Evolutionary conservation across 23 red algal species (phyloP), one percentile per base, ranked within the genome.

Genomic region (Gracilariopsis chorda): DNA sequence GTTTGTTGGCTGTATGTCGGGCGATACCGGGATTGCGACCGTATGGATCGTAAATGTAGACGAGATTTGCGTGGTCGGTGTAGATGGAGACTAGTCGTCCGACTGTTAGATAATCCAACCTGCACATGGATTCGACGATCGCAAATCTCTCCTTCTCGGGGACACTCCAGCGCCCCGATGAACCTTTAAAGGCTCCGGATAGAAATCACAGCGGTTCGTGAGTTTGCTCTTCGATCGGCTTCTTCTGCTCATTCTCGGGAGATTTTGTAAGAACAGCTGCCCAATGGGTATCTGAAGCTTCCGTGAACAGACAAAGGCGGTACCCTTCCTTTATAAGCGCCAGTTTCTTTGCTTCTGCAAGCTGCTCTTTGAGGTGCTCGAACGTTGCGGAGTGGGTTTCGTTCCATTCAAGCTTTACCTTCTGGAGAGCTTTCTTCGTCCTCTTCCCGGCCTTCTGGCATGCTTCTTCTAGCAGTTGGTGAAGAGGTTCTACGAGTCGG

Each of bases 11-110:
- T 48, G 60, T 45, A 46, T 88, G 51, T 53, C 55, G 8, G 23
- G 27, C 60, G 4, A 88, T 57, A 53, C 7, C 21, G 29, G 43
- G 13, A 41, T 88, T 77, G 30, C 37, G 13, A 7, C 21, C 68
- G 19, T 59, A 49, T 20, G 84, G 84, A 34, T 88, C 55, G 51
- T 67, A 88, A 24, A 76, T 77, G 48, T 59, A 77, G 13, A 75
- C 68, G 24, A 88, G 36, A 23, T 88, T 88, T 20, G 53, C 60
- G 67, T 77, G 84, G 51, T 84, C 80, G 20, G 10, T 84, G 11
- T 64, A 65, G 24, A 84, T 33, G 17, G 51, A 62, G 41, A 9
- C 59, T 3, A 19, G 29, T 6, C 4, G 25, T 32, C 80, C 8
- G 23, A 84, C 20, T 65, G 51, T 7, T 10, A 84, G 23, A 28